phyloP scores from a whole-genome alignment of 345 rosid genomes.

The Murraya koenigii region DNA sequence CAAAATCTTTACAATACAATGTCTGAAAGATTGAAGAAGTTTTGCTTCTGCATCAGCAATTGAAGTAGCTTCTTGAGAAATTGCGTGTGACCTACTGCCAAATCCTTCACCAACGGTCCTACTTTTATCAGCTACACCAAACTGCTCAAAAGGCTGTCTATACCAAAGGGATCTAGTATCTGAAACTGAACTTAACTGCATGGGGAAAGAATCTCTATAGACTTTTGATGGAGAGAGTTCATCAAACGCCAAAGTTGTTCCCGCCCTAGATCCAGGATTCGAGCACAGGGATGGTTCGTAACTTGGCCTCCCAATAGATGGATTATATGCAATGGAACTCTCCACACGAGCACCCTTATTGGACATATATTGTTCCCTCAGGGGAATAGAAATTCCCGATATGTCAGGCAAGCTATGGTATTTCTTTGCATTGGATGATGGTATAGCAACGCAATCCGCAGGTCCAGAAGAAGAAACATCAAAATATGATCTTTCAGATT shows the following conservation, averaged over 20 bases:
- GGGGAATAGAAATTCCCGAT: slow-evolving; percentile 64
- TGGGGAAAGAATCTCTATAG: slow-evolving; percentile 45
- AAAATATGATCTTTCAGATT: slow-evolving; percentile 50
- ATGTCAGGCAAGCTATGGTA: slow-evolving; percentile 90
- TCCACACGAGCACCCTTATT: slow-evolving; percentile 58
- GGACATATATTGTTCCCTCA: slow-evolving; percentile 44
- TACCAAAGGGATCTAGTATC: slow-evolving; percentile 85
- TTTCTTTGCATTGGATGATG: slow-evolving; percentile 62
- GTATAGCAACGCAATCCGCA: slow-evolving; percentile 34
- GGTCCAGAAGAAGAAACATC: slow-evolving; percentile 43
- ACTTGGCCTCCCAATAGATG: slow-evolving; percentile 46
- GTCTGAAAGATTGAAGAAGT: slow-evolving; percentile 80
- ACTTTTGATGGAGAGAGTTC: slow-evolving; percentile 48
- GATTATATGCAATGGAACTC: slow-evolving; percentile 46
- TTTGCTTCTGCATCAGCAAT: slow-evolving; percentile 63
- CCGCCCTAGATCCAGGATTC: slow-evolving; percentile 47
- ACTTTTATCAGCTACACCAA: slow-evolving; percentile 71
- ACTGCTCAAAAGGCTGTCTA: slow-evolving; percentile 94
- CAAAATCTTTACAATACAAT: slow-evolving; percentile 71
- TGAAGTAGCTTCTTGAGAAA: slow-evolving; percentile 40
- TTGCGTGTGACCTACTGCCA: slow-evolving; percentile 42
- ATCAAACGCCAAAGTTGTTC: slow-evolving; percentile 46
- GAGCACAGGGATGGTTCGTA: slow-evolving; percentile 50
- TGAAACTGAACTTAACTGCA: slow-evolving; percentile 36
- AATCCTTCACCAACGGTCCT: slow-evolving; percentile 44